phyloP scores from a whole-genome alignment of 257 asterid species.

The Phtheirospermum japonicum region DNA sequence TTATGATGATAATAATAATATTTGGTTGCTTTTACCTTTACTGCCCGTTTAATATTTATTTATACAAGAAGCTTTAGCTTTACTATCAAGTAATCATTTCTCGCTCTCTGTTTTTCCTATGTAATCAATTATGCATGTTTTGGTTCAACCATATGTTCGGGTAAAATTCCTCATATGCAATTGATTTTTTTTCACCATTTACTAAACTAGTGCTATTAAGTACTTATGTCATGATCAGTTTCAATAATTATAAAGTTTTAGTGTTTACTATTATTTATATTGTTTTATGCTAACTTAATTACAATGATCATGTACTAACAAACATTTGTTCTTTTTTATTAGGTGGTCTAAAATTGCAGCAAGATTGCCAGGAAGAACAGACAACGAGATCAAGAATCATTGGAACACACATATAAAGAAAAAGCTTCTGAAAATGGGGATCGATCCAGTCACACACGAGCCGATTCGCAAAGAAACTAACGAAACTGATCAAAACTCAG shows the following conservation, averaged over 20 bases:
- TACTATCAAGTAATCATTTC: neutral
- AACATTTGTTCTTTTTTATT: neutral
- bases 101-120: neutral
- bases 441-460: constrained; percentile 86
- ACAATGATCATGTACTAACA: too few relatives aligned
- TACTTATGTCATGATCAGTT: neutral
- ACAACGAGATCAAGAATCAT: constrained; percentile 89
- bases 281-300: too few relatives aligned
- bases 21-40: neutral
- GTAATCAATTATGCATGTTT: constrained; percentile 18
- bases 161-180: too few relatives aligned
- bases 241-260: too few relatives aligned
- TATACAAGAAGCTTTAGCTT: neutral
- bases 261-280: too few relatives aligned
- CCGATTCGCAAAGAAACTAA: constrained; percentile 45
- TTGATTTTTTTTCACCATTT: too few relatives aligned
- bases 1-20: neutral
- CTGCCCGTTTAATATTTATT: neutral
- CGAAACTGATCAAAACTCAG: constrained; percentile 28
- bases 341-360: constrained; percentile 98
- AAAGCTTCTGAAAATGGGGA: constrained; percentile 83
- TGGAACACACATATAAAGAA: constrained; percentile 98
- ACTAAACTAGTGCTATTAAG: too few relatives aligned
- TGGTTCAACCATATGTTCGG: too few relatives aligned
- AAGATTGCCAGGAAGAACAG: constrained; percentile 86